Percentiles rank a stretch among this genome's conserved stretches.
Evolutionary conservation across 805 yeast genomes (phyloP).

Genomic region (Hanseniaspora occidentalis): DNA sequence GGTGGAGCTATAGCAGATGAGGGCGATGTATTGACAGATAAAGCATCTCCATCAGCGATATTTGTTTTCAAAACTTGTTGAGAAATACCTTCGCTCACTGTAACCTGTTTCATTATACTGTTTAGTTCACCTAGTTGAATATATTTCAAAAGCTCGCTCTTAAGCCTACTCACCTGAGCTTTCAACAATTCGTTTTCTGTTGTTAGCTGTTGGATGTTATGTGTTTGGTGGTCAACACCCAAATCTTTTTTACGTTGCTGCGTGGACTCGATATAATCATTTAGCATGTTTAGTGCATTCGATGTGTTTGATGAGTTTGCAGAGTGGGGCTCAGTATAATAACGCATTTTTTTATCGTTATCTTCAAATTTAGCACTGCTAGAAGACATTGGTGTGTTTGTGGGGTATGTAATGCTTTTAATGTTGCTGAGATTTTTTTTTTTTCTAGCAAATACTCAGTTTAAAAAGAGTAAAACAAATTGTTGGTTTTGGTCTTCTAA

Average conservation of each 20-base stretch:
- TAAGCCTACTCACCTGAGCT: neutral
- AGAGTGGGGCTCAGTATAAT: no score
- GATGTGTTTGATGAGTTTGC: no score
- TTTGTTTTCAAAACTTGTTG: neutral
- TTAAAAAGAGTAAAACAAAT: no score
- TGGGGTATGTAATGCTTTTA: no score
- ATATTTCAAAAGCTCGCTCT: neutral
- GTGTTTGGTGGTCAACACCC: neutral
- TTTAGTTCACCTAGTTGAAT: neutral
- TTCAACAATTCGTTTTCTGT: neutral
- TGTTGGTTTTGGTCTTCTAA: no score
- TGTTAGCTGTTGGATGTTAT: neutral
- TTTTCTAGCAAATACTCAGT: no score
- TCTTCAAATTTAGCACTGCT: no score
- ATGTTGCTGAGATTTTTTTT: no score
- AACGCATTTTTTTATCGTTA: no score
- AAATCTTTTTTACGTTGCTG: neutral
- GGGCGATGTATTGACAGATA: neutral
- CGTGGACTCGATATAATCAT: neutral
- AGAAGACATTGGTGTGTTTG: no score
- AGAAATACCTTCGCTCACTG: no score
- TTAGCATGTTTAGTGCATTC: neutral
- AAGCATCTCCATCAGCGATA: neutral
- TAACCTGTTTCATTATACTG: neutral
- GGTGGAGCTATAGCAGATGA: conserved; percentile 4